Base-by-base conservation (phyloP, 2,329 filamentous ascomycete genomes). In the Thielaviopsis ethacetica region DNA sequence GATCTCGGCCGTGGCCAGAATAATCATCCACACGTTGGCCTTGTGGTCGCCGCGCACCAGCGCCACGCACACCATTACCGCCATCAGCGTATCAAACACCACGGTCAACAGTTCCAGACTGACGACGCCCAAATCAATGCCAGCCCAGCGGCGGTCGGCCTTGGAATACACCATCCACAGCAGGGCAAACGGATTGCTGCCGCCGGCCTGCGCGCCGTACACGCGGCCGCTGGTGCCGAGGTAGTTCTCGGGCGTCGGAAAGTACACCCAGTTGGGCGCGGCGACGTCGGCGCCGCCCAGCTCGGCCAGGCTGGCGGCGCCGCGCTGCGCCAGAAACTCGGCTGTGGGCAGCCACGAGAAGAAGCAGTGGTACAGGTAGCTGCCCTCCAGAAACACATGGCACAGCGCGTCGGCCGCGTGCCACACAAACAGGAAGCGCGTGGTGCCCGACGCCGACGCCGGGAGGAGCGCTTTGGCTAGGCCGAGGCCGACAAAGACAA, bases 361-460 rank as follows among this genome's bases (percentile, higher is more conserved):
- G 78, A 97, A 94, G 75, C 88, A 95, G 73, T 95, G 88, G 77
- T 90, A 96, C 24, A 96, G 82, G 71, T 89, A 97, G 66, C 83
- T 85, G 58, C 89, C 91, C 73, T 97, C 91, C 69, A 97, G 86
- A 69, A 89, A 76, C 71, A 94, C 82, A 74, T 98, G 93, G 67
- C 91, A 91, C 51, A 96, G 79, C 34, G 88, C 88, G 70, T 96
- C 91, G 73, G 95, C 94, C 44, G 88, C 79, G 74, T 96, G 91
- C 91, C 91, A 96, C 72, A 94, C 80, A 77, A 95, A 95, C 63
- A 96, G 83, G 68, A 87, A 74, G 62, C 90, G 88, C 59, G 78
- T 76, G 56, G 82, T 79, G 44, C 73, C 68, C 56, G 44, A 62
- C 52, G 7, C 19, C 26, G 6, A 59, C 17, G 50, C 57, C 44